Evolutionary conservation across 1,139 yeast genomes (phyloP), one percentile per base, ranked within the genome.

Genomic region (Barnettozyma hawaiiensis): DNA sequence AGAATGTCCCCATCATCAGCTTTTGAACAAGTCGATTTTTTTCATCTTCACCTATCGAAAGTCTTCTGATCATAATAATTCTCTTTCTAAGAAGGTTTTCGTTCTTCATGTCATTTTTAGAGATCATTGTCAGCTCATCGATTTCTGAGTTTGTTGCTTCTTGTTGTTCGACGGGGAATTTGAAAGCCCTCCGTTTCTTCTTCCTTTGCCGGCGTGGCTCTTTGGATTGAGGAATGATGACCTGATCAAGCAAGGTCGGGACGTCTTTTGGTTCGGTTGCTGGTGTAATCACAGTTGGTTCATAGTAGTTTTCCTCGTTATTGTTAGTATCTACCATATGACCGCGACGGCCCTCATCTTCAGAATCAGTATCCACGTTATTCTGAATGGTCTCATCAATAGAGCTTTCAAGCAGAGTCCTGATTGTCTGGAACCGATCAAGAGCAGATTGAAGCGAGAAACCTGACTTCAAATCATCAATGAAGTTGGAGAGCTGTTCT

Each of bases 21-120:
- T 76, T 69, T 37, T 90, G 94, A 27, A 85, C 82, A 49, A 78
- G 58, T 59, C 73, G 68, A 49, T 81, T 76, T 57, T 84, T 80
- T 55, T 75, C 76, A 39, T 68, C 58, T 48, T 82, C 82, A 34
- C 66, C 57, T 29, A 81, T 62, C 3, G 60, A 60, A 44, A 77
- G 61, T 3, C 61, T 60, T 46, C 80, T 76, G 41, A 85, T 82
- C 40, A 67, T 69, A 47, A 73, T 74, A 41, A 85, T 84, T 54
- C 76, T 70, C 27, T 60, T 61, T 42, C 94, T 66, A 34, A 84
- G 57, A n/a, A 76, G 57, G 18, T 61, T 62, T 50, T 79, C 78
- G 54, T 76, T 73, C 39, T 68, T 65, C 49, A 75, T 74, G 49
- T 78, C 82, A 19, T 70, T 70, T 36, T 68, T 62, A 1, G 76